Percentiles rank a stretch among this genome's conserved stretches.
These are phyloP conservation scores for Aspergillus brasiliensis DNA, from an alignment of 2,329 filamentous ascomycete genomes.

Conservation along the genomic window DNA sequence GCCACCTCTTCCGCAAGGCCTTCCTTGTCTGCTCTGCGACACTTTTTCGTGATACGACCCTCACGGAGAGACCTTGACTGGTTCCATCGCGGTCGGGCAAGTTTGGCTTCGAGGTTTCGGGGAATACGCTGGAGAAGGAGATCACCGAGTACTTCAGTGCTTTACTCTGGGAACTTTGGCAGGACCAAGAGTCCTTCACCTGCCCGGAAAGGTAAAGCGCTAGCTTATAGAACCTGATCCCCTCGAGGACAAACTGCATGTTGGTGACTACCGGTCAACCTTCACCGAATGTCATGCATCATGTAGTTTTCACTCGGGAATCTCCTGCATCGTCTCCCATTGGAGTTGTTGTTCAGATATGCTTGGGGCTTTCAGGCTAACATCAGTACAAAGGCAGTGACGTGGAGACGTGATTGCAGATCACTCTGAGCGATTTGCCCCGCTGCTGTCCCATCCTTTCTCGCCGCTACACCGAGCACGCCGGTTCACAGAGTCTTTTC, in stretches of 20 bases:
- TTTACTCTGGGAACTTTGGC: slow-evolving; percentile 24
- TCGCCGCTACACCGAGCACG: slow-evolving; percentile 15
- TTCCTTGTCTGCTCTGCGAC: slow-evolving; percentile 35
- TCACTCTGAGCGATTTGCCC: slow-evolving; percentile 24
- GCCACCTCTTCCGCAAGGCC: slow-evolving; percentile 21
- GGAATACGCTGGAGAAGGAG: slow-evolving; percentile 19
- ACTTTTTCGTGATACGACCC: slow-evolving; percentile 36
- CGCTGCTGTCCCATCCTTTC: slow-evolving; percentile 23
- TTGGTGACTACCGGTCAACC: slow-evolving; percentile 13
- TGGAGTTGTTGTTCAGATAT: slow-evolving; percentile 15
- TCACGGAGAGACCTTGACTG: slow-evolving; percentile 46
- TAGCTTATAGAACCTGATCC: slow-evolving; percentile 26
- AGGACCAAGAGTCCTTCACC: slow-evolving; percentile 16
- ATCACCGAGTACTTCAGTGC: slow-evolving; percentile 6
- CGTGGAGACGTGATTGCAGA: slow-evolving; percentile 27
- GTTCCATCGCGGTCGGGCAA: slow-evolving; percentile 42
- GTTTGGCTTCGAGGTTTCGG: slow-evolving; percentile 32
- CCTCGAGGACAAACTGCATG: slow-evolving; percentile 17
- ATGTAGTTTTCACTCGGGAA: slow-evolving; percentile 8
- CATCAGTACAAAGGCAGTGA: slow-evolving; percentile 35
- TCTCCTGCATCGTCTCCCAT: slow-evolving; percentile 13
- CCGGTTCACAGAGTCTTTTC: slow-evolving; percentile 9
- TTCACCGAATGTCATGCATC: slow-evolving; percentile 19
- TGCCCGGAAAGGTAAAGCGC: slow-evolving; percentile 41
- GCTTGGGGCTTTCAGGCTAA: slow-evolving; percentile 32